Evolutionary conservation across 164 flowering plant genomes (phyloP).

Genomic region (Berberis vulgaris): DNA sequence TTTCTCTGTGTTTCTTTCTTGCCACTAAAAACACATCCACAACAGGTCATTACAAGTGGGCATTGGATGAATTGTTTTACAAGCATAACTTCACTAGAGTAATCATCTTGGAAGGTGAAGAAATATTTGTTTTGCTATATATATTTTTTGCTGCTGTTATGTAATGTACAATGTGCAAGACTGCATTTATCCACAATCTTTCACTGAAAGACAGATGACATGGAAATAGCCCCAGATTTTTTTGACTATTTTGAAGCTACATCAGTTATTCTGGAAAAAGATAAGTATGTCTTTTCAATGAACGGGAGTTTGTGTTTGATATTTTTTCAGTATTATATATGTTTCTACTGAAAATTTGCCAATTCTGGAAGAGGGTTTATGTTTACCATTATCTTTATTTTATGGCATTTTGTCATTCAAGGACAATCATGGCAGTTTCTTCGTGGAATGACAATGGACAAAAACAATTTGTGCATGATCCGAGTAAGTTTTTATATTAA

Average conservation of each 20-base stretch:
- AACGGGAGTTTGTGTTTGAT: too few species aligned
- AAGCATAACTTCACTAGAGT: slow-evolving; percentile 75
- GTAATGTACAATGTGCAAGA: background rate
- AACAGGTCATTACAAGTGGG: slow-evolving; percentile 96
- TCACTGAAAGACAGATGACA: slow-evolving; percentile 63
- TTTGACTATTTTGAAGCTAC: slow-evolving; percentile 93
- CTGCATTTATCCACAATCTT: slow-evolving; percentile 5
- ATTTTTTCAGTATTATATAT: too few species aligned
- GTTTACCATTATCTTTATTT: background rate
- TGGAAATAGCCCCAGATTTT: slow-evolving; percentile 95
- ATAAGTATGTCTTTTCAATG: slow-evolving; percentile 45
- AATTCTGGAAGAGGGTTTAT: too few species aligned
- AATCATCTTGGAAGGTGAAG: slow-evolving; percentile 89
- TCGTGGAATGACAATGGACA: slow-evolving; percentile 99
- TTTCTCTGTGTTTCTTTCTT: slow-evolving; percentile 2
- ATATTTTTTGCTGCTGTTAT: background rate
- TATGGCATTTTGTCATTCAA: slow-evolving; percentile 16
- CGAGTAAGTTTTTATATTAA: slow-evolving; percentile 43
- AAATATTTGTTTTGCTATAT: slow-evolving; percentile 1
- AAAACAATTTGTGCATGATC: slow-evolving; percentile 92
- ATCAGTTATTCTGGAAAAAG: slow-evolving; percentile 70
- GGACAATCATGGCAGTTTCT: slow-evolving; percentile 96
- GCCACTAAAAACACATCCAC: slow-evolving; percentile 6
- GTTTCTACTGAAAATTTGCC: too few species aligned
- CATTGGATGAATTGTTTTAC: slow-evolving; percentile 76